phyloP scores from a whole-genome alignment of 2,329 filamentous ascomycete species.

The Alternaria sp. region DNA sequence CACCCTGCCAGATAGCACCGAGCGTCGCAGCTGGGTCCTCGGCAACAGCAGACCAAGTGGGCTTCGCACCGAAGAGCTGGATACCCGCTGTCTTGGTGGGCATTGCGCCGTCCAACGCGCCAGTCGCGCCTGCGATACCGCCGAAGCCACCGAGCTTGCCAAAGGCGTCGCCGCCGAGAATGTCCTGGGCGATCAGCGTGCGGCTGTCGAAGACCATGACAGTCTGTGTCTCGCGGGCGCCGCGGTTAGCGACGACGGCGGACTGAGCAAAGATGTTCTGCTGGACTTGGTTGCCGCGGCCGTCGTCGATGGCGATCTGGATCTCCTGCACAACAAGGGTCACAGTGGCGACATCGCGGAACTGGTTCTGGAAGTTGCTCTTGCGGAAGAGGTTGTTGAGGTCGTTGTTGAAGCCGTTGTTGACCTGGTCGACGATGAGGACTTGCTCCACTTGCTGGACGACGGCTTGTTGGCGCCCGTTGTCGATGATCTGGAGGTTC shows the following conservation, averaged over 20 bases:
- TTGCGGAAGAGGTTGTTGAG: slow-evolving; percentile 44
- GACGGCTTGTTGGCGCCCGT: slow-evolving; percentile 30
- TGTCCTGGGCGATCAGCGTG: slow-evolving; percentile 34
- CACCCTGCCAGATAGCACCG: slow-evolving; percentile 34
- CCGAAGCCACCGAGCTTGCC: slow-evolving; percentile 13
- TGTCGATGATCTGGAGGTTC: slow-evolving; percentile 34
- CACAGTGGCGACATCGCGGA: slow-evolving; percentile 29
- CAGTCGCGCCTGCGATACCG: slow-evolving; percentile 23
- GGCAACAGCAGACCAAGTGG: slow-evolving; percentile 34
- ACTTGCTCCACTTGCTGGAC: slow-evolving; percentile 39
- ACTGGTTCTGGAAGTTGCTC: slow-evolving; percentile 30
- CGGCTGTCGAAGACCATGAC: slow-evolving; percentile 40
- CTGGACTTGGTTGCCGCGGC: slow-evolving; percentile 29
- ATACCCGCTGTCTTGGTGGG: slow-evolving; percentile 33
- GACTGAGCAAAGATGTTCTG: slow-evolving; percentile 39
- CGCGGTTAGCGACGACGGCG: slow-evolving; percentile 39
- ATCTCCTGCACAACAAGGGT: slow-evolving; percentile 43
- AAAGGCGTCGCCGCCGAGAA: slow-evolving; percentile 29
- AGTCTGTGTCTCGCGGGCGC: slow-evolving; percentile 27
- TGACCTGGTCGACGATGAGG: slow-evolving; percentile 37
- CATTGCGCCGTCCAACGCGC: slow-evolving; percentile 9
- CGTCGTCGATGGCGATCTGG: slow-evolving; percentile 35
- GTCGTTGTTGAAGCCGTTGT: slow-evolving; percentile 38
- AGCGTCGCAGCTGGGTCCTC: slow-evolving; percentile 39
- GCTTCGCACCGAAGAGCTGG: slow-evolving; percentile 36